Conservation (phyloP, 352 stramenopile genomes). For the Peronospora destructor region DNA sequence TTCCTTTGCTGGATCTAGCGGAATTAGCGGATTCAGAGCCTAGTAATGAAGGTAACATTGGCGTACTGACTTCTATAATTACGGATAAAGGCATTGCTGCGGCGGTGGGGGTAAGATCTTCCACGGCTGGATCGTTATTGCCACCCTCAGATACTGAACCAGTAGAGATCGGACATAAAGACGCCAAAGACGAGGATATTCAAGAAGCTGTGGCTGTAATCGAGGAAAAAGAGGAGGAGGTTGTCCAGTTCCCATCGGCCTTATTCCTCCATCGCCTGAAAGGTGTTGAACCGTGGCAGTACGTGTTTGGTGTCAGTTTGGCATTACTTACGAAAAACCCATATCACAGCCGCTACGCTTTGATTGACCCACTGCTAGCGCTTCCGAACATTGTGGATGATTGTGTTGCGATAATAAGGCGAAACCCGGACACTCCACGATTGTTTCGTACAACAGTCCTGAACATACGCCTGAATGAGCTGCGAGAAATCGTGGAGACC, state of each 20-base stretch:
- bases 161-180: conserved; percentile 14
- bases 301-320: conserved; percentile 71
- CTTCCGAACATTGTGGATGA: conserved; percentile 75
- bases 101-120: conserved; percentile 23
- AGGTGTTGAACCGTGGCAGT: conserved; percentile 77
- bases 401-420: conserved; percentile 61
- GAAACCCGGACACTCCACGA: conserved; percentile 54
- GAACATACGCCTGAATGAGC: conserved; percentile 57
- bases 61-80: conserved; percentile 26
- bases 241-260: conserved; percentile 44
- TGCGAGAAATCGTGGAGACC: conserved; percentile 70
- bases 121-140: conserved; percentile 24
- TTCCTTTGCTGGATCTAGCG: conserved; percentile 21
- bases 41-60: conserved; percentile 12
- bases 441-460: conserved; percentile 77
- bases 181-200: conserved; percentile 13
- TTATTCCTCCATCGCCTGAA: conserved; percentile 67
- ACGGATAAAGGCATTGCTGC: conserved; percentile 32
- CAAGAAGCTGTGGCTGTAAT: conserved; percentile 7
- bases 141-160: conserved; percentile 13
- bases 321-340: conserved; percentile 71
- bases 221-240: conserved; percentile 25
- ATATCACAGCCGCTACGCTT: conserved; percentile 69
- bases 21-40: conserved; percentile 13
- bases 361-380: conserved; percentile 67